Evolutionary conservation across 2,329 filamentous ascomycete species (phyloP).

Genomic region (Aureobasidium mangrovei): DNA sequence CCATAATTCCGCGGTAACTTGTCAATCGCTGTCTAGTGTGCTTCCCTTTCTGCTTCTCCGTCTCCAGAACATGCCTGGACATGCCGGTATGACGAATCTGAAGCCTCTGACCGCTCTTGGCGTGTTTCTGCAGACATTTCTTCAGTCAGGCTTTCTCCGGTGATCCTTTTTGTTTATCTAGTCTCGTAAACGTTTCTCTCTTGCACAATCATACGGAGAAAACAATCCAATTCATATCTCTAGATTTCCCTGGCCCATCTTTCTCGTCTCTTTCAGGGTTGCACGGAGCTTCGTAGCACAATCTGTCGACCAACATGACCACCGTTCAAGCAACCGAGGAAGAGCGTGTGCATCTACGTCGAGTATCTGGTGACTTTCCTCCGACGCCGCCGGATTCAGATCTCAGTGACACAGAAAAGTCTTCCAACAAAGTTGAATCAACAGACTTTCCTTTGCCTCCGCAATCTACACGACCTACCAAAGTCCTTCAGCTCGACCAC

Average conservation of each 20-base stretch:
- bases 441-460: constrained; percentile 60
- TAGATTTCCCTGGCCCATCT: not conserved
- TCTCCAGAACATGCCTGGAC: not conserved
- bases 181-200: constrained; percentile 1
- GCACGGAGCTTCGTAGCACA: not conserved
- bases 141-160: constrained; percentile 9
- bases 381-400: constrained; percentile 31
- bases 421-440: constrained; percentile 42
- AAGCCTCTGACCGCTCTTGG: not conserved
- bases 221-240: not conserved
- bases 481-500: constrained; percentile 64
- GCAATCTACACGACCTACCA: constrained; percentile 45
- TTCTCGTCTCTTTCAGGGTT: not conserved
- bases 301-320: constrained; percentile 14
- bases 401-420: constrained; percentile 24
- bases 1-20: constrained; percentile 5
- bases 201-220: not conserved
- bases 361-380: constrained; percentile 22
- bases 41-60: constrained; percentile 5
- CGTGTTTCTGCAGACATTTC: constrained; percentile 1
- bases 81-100: constrained; percentile 11
- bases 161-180: not conserved
- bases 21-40: constrained; percentile 5
- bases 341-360: constrained; percentile 19
- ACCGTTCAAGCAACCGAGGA: constrained; percentile 17